These are phyloP conservation scores for Acer yangbiense DNA, from an alignment of 345 rosid genomes.

Conservation along the genomic window DNA sequence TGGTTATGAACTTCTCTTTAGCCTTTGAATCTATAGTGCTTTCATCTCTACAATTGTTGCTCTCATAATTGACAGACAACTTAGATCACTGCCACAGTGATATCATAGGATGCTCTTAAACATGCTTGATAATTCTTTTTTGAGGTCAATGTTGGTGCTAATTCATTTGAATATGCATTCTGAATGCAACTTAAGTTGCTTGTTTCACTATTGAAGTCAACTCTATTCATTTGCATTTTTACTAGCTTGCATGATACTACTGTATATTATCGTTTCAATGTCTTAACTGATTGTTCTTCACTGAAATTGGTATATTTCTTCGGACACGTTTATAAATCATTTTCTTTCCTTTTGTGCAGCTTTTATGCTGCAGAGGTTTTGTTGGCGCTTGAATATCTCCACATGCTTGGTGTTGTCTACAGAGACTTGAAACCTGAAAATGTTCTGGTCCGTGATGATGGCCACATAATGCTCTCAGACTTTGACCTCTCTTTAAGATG, in stretches of 20 bases:
- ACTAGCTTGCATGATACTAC: conserved; percentile 3
- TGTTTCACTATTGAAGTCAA: background rate
- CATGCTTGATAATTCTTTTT: background rate
- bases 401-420: conserved; percentile 98
- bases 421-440: conserved; percentile 98
- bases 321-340: background rate
- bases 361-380: conserved; percentile 97
- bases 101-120: background rate
- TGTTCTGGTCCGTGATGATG: conserved; percentile 97
- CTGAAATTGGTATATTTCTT: background rate
- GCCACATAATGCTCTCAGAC: conserved; percentile 99
- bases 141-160: background rate
- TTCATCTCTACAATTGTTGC: background rate
- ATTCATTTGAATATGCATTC: background rate
- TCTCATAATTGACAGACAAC: background rate
- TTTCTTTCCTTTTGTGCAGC: conserved; percentile 43
- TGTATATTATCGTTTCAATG: conserved; percentile 1
- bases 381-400: conserved; percentile 95
- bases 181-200: conserved; percentile 2
- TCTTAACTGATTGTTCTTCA: background rate
- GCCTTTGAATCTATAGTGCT: background rate
- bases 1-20: background rate
- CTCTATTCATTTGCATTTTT: background rate
- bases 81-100: background rate
- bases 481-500: conserved; percentile 95